Evolutionary conservation across 495 filamentous ascomycete genomes (phyloP).

Genomic region (Penicillium egyptiacum): DNA sequence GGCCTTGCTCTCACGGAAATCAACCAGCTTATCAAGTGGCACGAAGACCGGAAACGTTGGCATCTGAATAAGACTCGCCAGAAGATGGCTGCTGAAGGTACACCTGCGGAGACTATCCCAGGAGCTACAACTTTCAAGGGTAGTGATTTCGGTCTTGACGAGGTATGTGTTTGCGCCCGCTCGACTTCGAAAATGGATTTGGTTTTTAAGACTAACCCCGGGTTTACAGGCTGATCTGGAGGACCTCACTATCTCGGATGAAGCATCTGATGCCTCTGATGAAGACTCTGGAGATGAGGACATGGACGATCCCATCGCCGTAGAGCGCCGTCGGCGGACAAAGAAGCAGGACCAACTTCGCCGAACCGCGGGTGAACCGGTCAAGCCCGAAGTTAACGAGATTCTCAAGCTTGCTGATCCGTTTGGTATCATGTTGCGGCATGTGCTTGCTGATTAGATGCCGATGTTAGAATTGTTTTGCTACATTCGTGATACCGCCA

Average conservation of each 20-base stretch:
- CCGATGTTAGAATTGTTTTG: background rate
- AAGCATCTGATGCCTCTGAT: conserved; percentile 62
- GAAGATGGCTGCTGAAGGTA: conserved; percentile 92
- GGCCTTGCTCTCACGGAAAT: conserved; percentile 76
- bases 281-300: conserved; percentile 76
- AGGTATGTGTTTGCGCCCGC: conserved; percentile 46
- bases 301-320: conserved; percentile 74
- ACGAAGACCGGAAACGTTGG: conserved; percentile 92
- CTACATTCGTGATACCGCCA: conserved; percentile 1
- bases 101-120: conserved; percentile 39
- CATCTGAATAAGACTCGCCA: conserved; percentile 95
- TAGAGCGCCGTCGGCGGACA: conserved; percentile 72
- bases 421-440: conserved; percentile 81
- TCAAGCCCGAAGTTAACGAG: conserved; percentile 78
- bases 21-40: conserved; percentile 84
- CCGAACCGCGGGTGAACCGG: conserved; percentile 82
- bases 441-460: conserved; percentile 73
- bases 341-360: conserved; percentile 77
- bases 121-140: conserved; percentile 61
- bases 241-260: conserved; percentile 75
- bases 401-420: conserved; percentile 72
- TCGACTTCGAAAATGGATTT: conserved; percentile 6
- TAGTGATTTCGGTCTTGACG: conserved; percentile 85
- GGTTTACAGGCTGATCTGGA: conserved; percentile 63
- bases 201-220: conserved; percentile 16